These are phyloP conservation scores for Cystobasidium pallidum DNA, from an alignment of 1,284 basidiomycete genomes.

Conservation along the genomic window DNA sequence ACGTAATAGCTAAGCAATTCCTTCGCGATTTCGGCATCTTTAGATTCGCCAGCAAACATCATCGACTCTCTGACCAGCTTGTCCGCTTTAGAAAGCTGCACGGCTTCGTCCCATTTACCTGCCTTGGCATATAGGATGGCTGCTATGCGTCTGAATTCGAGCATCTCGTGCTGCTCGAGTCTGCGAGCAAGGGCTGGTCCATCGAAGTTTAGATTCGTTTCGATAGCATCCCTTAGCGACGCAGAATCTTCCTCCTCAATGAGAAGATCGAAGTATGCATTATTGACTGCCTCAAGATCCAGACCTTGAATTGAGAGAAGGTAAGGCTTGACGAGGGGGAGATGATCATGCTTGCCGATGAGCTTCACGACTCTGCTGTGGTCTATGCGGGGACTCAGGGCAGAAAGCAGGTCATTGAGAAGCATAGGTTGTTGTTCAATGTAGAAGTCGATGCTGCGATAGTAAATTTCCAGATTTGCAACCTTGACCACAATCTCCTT, in stretches of 20 bases:
- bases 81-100: constrained; percentile 91
- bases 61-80: constrained; percentile 90
- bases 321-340: constrained; percentile 93
- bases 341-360: constrained; percentile 84
- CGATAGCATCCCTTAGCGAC: constrained; percentile 91
- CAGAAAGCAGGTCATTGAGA: constrained; percentile 88
- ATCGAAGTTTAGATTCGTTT: constrained; percentile 98
- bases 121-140: constrained; percentile 99
- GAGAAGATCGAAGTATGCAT: constrained; percentile 92
- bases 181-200: constrained; percentile 82
- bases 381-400: constrained; percentile 89
- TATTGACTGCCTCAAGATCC: constrained; percentile 95
- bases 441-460: constrained; percentile 64
- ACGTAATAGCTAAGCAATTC: constrained; percentile 76
- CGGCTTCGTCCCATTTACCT: constrained; percentile 89
- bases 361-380: constrained; percentile 92
- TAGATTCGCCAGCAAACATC: constrained; percentile 84
- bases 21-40: constrained; percentile 81
- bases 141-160: constrained; percentile 93
- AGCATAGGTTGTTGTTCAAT: constrained; percentile 58
- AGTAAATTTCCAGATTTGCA: constrained; percentile 98
- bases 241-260: constrained; percentile 99
- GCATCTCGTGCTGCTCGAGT: constrained; percentile 84
- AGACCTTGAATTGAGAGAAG: constrained; percentile 95
- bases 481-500: constrained; percentile 93